Evolutionary conservation across 2,329 filamentous ascomycete genomes (phyloP).

Genomic region (Apiospora koreana): DNA sequence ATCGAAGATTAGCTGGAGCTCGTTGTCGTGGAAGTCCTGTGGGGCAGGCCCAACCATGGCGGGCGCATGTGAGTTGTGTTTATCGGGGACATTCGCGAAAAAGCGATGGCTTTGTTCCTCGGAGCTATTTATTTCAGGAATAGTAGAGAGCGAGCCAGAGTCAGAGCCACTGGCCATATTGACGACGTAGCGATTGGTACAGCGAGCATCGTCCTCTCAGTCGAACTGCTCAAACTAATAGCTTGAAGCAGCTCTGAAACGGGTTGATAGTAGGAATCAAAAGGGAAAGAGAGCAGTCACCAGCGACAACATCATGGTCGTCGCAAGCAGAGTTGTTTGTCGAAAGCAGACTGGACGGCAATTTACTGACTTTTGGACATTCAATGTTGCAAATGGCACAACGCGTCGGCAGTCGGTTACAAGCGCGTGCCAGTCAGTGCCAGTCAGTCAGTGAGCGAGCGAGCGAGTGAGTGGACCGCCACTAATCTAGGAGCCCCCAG

Average conservation of each 20-base stretch:
- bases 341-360: background rate
- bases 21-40: slow-evolving; percentile 42
- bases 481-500: background rate
- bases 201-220: background rate
- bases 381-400: background rate
- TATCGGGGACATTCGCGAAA: background rate
- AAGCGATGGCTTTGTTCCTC: background rate
- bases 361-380: background rate
- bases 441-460: background rate
- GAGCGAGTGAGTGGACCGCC: background rate
- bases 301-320: background rate
- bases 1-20: slow-evolving; percentile 76
- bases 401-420: background rate
- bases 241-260: background rate
- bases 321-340: background rate
- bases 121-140: background rate
- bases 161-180: slow-evolving; percentile 9
- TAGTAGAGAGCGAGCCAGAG: slow-evolving; percentile 1
- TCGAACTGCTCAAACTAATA: background rate
- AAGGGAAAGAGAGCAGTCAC: background rate
- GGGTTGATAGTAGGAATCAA: background rate
- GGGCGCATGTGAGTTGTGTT: background rate
- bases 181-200: background rate
- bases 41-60: slow-evolving; percentile 15
- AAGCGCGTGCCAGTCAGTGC: background rate